phyloP scores from a whole-genome alignment of 2,329 filamentous ascomycete species.

The Aspergillus tubingensis region DNA sequence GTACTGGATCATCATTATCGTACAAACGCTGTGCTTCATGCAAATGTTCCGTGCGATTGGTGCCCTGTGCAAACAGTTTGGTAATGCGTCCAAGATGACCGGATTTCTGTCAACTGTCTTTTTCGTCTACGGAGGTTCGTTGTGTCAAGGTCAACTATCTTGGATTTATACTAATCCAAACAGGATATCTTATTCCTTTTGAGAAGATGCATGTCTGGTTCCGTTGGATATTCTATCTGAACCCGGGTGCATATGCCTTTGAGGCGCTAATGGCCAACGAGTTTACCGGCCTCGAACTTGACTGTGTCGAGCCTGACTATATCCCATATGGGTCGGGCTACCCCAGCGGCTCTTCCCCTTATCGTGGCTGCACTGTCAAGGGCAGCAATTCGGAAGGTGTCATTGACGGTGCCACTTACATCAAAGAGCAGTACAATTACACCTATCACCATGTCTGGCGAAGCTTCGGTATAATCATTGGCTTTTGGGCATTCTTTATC shows the following conservation, averaged over 20 bases:
- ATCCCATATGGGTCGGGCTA: conserved; percentile 51
- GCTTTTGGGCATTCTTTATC: conserved; percentile 74
- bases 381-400: conserved; percentile 32
- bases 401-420: conserved; percentile 57
- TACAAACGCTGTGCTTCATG: conserved; percentile 53
- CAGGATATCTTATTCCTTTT: conserved; percentile 62
- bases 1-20: conserved; percentile 55
- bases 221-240: conserved; percentile 62
- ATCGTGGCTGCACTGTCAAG: conserved; percentile 35
- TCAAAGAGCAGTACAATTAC: conserved; percentile 56
- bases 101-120: conserved; percentile 44
- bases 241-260: conserved; percentile 68
- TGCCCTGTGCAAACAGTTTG: conserved; percentile 49
- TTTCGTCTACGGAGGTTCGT: conserved; percentile 54
- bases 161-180: neutral
- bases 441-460: conserved; percentile 61
- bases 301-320: conserved; percentile 54
- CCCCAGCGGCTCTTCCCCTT: conserved; percentile 18
- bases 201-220: conserved; percentile 64
- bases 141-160: neutral
- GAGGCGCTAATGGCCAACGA: conserved; percentile 70
- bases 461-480: conserved; percentile 76
- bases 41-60: conserved; percentile 53
- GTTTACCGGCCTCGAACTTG: conserved; percentile 58
- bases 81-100: conserved; percentile 50